Percentiles rank a stretch among this genome's conserved stretches.
These are phyloP conservation scores for Ustilago curta DNA, from an alignment of 1,284 basidiomycete species.

Conservation along the genomic window DNA sequence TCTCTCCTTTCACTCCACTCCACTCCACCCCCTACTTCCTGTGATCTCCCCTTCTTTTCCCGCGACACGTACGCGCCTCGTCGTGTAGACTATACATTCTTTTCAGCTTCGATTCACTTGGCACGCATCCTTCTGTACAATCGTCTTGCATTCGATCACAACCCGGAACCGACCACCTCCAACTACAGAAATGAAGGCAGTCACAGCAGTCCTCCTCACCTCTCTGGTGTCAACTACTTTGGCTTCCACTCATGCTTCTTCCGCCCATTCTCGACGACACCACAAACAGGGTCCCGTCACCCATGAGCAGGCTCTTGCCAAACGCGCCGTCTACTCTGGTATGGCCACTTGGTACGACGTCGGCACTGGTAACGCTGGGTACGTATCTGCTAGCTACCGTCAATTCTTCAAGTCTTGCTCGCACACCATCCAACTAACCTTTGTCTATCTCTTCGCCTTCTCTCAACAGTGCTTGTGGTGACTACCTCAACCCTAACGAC, in stretches of 20 bases:
- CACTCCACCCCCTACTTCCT: background rate
- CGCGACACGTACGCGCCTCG: background rate
- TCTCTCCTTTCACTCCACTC: background rate
- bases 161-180: background rate
- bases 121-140: slow-evolving; percentile 11
- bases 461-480: slow-evolving; percentile 55
- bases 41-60: slow-evolving; percentile 5
- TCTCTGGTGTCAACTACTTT: slow-evolving; percentile 33
- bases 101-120: slow-evolving; percentile 18
- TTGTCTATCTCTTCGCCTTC: background rate
- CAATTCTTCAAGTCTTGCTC: background rate
- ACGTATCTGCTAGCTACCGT: slow-evolving; percentile 6
- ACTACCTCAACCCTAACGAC: slow-evolving; percentile 42
- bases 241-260: slow-evolving; percentile 30
- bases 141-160: background rate
- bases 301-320: slow-evolving; percentile 35
- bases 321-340: slow-evolving; percentile 52
- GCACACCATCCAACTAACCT: slow-evolving; percentile 5
- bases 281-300: slow-evolving; percentile 31
- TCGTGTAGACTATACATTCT: slow-evolving; percentile 24
- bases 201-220: slow-evolving; percentile 34
- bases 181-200: slow-evolving; percentile 30
- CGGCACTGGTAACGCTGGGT: slow-evolving; percentile 59
- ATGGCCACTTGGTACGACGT: slow-evolving; percentile 64
- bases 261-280: slow-evolving; percentile 29